These are phyloP conservation scores for Podila minutissima DNA, from an alignment of 192 early-diverging fungal species.

Conservation along the genomic window DNA sequence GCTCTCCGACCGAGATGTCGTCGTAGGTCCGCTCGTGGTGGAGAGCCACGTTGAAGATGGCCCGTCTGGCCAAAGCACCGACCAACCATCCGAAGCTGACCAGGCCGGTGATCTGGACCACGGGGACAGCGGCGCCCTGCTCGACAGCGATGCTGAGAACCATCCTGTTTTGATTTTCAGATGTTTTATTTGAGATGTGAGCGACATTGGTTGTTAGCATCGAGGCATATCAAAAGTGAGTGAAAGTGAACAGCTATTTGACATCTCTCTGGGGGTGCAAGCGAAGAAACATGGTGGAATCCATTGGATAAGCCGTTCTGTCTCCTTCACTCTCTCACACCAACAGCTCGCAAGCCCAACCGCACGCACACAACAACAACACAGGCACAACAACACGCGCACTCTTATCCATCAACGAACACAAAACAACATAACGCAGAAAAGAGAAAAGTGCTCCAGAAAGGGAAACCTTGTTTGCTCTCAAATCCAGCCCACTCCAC, in stretches of 20 bases:
- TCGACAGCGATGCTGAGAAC: constrained; percentile 43
- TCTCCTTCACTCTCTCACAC: no score
- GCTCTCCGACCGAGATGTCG: constrained; percentile 21
- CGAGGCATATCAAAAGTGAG: no score
- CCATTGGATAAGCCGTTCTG: background rate
- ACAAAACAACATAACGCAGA: background rate
- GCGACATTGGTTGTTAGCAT: no score
- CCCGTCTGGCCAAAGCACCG: constrained; percentile 31
- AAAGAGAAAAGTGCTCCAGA: background rate
- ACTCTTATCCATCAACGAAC: background rate
- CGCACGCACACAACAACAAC: no score
- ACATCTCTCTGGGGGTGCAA: background rate
- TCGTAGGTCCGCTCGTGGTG: constrained; percentile 29
- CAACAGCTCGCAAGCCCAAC: no score
- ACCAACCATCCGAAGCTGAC: constrained; percentile 45
- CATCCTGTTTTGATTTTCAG: constrained; percentile 18
- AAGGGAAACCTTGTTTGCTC: constrained; percentile 1
- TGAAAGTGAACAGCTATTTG: no score
- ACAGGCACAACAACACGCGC: no score
- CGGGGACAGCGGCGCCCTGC: constrained; percentile 23
- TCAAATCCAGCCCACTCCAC: background rate
- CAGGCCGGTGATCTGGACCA: constrained; percentile 16
- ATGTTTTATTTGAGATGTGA: no score
- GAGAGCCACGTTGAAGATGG: constrained; percentile 14
- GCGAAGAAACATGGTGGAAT: background rate